Evolutionary conservation across 768 basidiomycete genomes (phyloP).

Genomic region (Tylopilus intermedius): DNA sequence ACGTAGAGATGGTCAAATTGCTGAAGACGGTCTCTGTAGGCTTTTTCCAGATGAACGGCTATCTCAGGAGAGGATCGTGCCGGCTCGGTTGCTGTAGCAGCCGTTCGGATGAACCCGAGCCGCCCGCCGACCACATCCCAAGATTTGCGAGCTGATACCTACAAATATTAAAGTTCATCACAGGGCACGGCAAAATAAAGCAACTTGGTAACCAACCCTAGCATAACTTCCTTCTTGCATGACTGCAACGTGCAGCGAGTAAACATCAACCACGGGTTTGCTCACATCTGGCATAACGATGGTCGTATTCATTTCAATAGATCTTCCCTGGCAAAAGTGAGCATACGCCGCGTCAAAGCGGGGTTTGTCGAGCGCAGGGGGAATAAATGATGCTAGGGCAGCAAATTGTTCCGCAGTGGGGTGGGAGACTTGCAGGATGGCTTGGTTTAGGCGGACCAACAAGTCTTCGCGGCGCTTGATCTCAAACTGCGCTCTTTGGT

Average conservation of each 20-base stretch:
- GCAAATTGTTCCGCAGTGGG: constrained; percentile 23
- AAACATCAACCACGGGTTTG: constrained; percentile 26
- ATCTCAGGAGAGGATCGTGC: constrained; percentile 24
- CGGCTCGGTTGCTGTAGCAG: constrained; percentile 18
- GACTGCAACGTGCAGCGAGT: constrained; percentile 27
- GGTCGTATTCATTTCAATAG: constrained; percentile 22
- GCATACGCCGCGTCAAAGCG: constrained; percentile 27
- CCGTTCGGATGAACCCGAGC: constrained; percentile 23
- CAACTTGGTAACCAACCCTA: constrained; percentile 19
- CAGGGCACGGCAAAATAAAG: background rate
- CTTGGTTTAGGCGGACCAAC: constrained; percentile 25
- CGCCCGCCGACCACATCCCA: constrained; percentile 27
- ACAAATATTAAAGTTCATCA: constrained; percentile 3
- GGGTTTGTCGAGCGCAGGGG: constrained; percentile 27
- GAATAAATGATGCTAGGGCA: constrained; percentile 25
- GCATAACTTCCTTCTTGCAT: constrained; percentile 30
- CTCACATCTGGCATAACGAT: constrained; percentile 28
- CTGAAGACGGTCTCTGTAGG: constrained; percentile 27
- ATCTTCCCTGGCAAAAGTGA: constrained; percentile 27
- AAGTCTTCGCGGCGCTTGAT: constrained; percentile 30
- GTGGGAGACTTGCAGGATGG: constrained; percentile 20
- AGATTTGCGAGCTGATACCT: constrained; percentile 24
- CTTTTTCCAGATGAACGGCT: constrained; percentile 25
- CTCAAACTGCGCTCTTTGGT: constrained; percentile 25
- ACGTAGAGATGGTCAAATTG: constrained; percentile 33